Conservation (phyloP, 306 rosid species). For the Clitoria ternatea region DNA sequence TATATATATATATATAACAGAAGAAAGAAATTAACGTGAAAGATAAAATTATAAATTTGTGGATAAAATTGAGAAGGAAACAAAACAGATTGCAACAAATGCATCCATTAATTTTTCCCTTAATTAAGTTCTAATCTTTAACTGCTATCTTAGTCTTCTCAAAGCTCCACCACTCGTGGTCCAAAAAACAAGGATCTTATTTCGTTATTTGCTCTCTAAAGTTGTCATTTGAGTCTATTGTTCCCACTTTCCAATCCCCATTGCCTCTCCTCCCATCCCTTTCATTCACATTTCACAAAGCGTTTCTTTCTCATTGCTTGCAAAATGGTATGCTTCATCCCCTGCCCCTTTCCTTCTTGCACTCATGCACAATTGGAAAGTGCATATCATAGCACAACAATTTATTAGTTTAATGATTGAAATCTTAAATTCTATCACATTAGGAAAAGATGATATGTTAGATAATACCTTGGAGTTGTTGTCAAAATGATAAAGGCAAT, state of each 20-base stretch:
- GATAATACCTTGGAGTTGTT: not conserved
- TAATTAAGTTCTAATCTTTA: slow-evolving; percentile 33
- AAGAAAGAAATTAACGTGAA: slow-evolving; percentile 21
- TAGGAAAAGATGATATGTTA: not conserved
- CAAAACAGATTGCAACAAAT: slow-evolving; percentile 8
- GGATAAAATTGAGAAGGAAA: slow-evolving; percentile 18
- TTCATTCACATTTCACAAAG: slow-evolving; percentile 36
- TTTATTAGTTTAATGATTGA: too few species aligned
- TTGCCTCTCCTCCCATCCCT: slow-evolving; percentile 9
- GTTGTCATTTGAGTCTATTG: slow-evolving; percentile 26
- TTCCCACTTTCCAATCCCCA: slow-evolving; percentile 31
- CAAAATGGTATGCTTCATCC: slow-evolving; percentile 56
- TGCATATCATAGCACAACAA: too few species aligned
- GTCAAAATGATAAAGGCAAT: not conserved
- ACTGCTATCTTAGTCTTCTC: slow-evolving; percentile 35
- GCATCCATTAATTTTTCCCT: slow-evolving; percentile 32
- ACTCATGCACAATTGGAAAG: too few species aligned
- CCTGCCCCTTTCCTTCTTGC: too few species aligned
- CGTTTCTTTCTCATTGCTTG: slow-evolving; percentile 41
- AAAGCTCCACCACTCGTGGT: slow-evolving; percentile 37
- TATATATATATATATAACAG: not conserved
- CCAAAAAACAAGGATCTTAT: slow-evolving; percentile 64
- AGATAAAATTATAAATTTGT: slow-evolving; percentile 25
- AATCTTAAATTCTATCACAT: not conserved
- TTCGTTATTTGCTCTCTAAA: slow-evolving; percentile 24